phyloP scores from a whole-genome alignment of 148 eudicot species.

The Rhododendron vialii region DNA sequence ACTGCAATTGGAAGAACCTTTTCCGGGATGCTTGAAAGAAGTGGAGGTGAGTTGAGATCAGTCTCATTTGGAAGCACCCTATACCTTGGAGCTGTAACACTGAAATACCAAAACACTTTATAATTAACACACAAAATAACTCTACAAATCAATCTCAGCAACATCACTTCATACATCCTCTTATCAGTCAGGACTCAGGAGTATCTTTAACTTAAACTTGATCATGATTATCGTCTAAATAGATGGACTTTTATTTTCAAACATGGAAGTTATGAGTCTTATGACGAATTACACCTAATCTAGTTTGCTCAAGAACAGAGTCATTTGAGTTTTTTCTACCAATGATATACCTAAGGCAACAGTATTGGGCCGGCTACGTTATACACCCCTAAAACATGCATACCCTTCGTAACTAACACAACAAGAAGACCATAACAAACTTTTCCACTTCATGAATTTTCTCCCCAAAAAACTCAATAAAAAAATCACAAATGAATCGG shows the following conservation, averaged over 20 bases:
- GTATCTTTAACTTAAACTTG: not conserved
- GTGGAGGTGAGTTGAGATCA: slow-evolving; percentile 74
- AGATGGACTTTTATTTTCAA: not conserved
- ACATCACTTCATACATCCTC: not conserved
- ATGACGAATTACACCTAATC: not conserved
- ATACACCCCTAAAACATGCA: not conserved
- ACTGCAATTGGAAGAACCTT: slow-evolving; percentile 53
- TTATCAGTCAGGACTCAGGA: not conserved
- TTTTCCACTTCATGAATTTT: not conserved
- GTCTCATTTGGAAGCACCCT: slow-evolving; percentile 84
- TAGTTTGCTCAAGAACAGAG: not conserved
- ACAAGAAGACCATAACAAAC: not conserved
- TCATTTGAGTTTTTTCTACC: not conserved
- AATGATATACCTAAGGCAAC: not conserved
- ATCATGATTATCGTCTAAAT: not conserved
- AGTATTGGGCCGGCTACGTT: not conserved
- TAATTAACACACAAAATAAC: not conserved
- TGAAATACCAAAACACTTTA: slow-evolving; percentile 17
- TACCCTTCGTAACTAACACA: not conserved
- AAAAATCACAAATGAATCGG: not conserved
- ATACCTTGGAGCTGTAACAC: slow-evolving; percentile 85
- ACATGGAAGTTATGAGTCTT: not conserved
- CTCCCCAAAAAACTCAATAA: not conserved
- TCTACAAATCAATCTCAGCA: not conserved
- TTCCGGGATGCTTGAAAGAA: slow-evolving; percentile 44